Evolutionary conservation across 805 yeast species (phyloP), one percentile per base, ranked within the genome.

Genomic region (Candida boleticola): DNA sequence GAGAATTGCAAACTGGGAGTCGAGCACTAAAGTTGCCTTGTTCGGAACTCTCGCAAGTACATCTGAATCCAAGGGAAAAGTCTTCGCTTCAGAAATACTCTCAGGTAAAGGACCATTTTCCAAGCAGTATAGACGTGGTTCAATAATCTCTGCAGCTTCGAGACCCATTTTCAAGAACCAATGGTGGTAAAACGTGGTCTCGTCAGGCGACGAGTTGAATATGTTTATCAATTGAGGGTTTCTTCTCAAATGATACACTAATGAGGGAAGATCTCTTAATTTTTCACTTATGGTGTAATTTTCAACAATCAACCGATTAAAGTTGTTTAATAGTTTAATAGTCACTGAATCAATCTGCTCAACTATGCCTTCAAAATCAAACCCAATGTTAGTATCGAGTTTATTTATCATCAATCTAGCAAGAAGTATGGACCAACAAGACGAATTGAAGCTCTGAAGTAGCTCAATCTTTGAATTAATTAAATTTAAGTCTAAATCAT

Each of bases 121-220:
- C n/a, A n/a, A n/a, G n/a, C n/a, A n/a, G 31, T 36, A 27, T n/a
- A 36, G n/a, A 3, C 6, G 42, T 1, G 75, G 75, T 29, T 51
- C 48, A 25, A 70, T 61, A 37, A 57, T 55, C 6, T 41, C 41
- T 16, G 52, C 34, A 1, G 71, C 56, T 3, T 50, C 46, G 11
- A 44, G 34, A 5, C 48, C 41, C 20, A 54, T 39, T 32, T 45
- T 53, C 36, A 58, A 40, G 32, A 66, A 65, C 56, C 61, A 51
- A 35, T 58, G 57, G 44, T 68, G 71, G 44, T 67, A 58, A 45
- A 47, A 61, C 11, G 74, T 69, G n/a, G 74, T 67, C 48, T 71
- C 76, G 42, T 72, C 77, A 0, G 76, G 77, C 39, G 70, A 63
- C 9, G 69, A 60, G 45, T 71, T 71, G 51, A 68, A 70, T 3